Evolutionary conservation across 192 early-diverging fungal genomes (phyloP), one percentile per base, ranked within the genome.

Genomic region (Coemansia sp.): DNA sequence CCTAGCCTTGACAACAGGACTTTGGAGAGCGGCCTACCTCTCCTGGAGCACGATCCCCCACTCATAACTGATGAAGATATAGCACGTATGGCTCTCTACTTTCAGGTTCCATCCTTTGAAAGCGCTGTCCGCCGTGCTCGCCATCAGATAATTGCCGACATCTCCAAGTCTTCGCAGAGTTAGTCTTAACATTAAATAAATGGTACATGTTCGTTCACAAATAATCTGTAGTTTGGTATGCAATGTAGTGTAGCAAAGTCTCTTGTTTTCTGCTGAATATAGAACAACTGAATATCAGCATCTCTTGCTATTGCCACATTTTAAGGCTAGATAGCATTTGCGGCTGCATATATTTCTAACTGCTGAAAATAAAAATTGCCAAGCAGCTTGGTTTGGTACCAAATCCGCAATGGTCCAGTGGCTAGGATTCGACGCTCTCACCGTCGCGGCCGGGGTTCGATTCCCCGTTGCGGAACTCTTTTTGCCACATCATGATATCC

Each of bases 91-190:
- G 75, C 76, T 5, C 37, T 63, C 14, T 73, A 77, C 51, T 79
- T 85, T 19, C 61, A 83, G 41, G 62, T 79, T 9, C 83, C 86
- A 1, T 37, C 60, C 2, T 84, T 88, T 64, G 87, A 87, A 61
- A 44, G 69, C 6, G 74, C 83, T 4, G 54, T 88, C 22, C 76
- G 74, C 11, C 85, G 87, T 5, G 86, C 87, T 25, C 82, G 86
- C 19, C 74, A 77, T 48, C 87, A 88, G 69, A 87, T 88, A 25
- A 70, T 88, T 50, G 67, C 79, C 3, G 19, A 57, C 9, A 25
- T 57, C 14, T 49, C 63, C 58, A 76, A 80, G 68, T 45, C 69
- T 14, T 11, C 45, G 14, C 55, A 56, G 48, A 14, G 22, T 40
- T 56, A 64, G 32, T 1, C 32, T 12, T 10, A n/a, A 39, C 43